Evolutionary conservation across 768 basidiomycete genomes (phyloP), one percentile per base, ranked within the genome.

Genomic region (Psilocybe sp.): DNA sequence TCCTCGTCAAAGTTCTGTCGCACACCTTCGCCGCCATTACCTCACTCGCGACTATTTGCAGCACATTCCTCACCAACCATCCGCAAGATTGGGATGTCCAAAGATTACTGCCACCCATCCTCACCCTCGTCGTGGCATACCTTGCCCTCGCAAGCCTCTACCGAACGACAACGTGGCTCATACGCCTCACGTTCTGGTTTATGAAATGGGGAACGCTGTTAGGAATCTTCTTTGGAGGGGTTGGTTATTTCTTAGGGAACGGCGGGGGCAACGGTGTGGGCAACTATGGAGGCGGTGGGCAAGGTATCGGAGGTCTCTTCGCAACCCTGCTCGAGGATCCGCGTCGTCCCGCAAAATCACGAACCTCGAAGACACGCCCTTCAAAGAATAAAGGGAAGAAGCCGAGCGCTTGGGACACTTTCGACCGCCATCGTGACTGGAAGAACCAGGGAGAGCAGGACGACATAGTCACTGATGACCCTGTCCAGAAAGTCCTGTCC

Each of bases 131-230:
- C 45, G 75, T 78, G 4, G 84, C 87, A 15, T 92, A 92, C 66
- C 75, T 90, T 52, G 87, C 87, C 3, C 72, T 92, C n/a, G 53
- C 84, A 37, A 88, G 82, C 62, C 66, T 90, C 46, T 90, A 90
- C 68, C 85, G 87, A 52, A 91, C 90, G 4, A 84, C 89, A 11
- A 77, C 76, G 18, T 91, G 86, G 84, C 73, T 87, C 58, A 67
- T 91, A 54, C 78, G 86, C 52, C 80, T 79, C 32, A 71, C 68
- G 20, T 64, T 89, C 55, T 89, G 79, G 75, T 77, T 89, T 59
- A 63, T 87, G 59, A 92, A 92, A 67, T 92, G 89, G 89, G 85
- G 84, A 18, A 68, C 73, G 10, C 68, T 92, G 41, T 52, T 89
- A 8, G 77, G 73, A 11, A 65, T 73, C 2, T 58, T 85, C 7